Conservation (phyloP, 2,329 filamentous ascomycete species). For the Diaporthe capsici region DNA sequence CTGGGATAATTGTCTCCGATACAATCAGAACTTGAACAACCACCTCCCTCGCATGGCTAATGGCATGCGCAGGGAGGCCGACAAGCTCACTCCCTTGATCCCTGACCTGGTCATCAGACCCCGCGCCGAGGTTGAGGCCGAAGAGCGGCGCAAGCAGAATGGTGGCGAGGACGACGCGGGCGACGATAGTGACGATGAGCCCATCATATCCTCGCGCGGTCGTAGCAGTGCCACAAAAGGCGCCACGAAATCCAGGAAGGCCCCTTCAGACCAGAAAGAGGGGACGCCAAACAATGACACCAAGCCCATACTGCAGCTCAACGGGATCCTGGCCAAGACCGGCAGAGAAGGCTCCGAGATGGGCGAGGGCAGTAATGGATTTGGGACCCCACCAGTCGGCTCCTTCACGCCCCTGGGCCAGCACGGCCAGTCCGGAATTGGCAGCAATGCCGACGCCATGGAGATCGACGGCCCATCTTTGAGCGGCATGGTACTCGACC, state of each 20-base stretch:
- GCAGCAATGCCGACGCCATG: conserved; percentile 86
- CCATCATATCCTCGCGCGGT: conserved; percentile 97
- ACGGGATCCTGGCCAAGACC: conserved; percentile 71
- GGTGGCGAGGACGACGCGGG: conserved; percentile 85
- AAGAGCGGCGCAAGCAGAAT: conserved; percentile 86
- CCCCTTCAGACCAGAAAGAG: conserved; percentile 80
- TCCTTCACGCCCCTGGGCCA: conserved; percentile 47
- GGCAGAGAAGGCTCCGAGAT: conserved; percentile 82
- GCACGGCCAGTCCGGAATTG: conserved; percentile 48
- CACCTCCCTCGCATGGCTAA: conserved; percentile 92
- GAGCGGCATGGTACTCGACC: conserved; percentile 74
- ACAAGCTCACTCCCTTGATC: conserved; percentile 95
- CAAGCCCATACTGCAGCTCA: conserved; percentile 79
- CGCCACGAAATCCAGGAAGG: conserved; percentile 82
- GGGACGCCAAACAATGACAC: conserved; percentile 82
- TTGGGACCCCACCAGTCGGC: conserved; percentile 82
- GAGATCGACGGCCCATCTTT: conserved; percentile 86
- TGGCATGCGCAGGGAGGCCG: conserved; percentile 96
- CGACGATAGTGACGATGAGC: conserved; percentile 96
- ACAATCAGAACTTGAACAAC: conserved; percentile 91
- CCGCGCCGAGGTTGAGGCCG: conserved; percentile 93
- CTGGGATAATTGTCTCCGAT: conserved; percentile 96
- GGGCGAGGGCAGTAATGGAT: conserved; percentile 86
- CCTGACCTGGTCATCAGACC: conserved; percentile 92
- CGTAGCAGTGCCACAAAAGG: conserved; percentile 89